phyloP scores from a whole-genome alignment of 1,284 basidiomycete species.

The Ustilago nuda region DNA sequence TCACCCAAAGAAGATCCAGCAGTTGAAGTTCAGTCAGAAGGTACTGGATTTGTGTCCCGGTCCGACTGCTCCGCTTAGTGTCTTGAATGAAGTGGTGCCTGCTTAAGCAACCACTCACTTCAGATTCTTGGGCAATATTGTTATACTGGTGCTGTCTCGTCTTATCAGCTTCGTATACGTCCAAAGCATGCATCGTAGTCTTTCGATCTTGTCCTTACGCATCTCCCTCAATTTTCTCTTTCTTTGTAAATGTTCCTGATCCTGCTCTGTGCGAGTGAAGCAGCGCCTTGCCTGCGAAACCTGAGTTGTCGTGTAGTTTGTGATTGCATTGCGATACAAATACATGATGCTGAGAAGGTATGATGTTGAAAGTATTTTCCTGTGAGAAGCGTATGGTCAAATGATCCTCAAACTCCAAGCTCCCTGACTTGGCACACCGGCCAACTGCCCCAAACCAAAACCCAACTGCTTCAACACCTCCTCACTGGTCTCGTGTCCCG shows the following conservation, averaged over 20 bases:
- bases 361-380: no score
- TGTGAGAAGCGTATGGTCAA: conserved; percentile 4
- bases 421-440: conserved; percentile 38
- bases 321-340: conserved; percentile 8
- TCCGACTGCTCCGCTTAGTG: not conserved
- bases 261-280: not conserved
- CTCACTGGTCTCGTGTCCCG: conserved; percentile 48
- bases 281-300: no score
- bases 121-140: no score
- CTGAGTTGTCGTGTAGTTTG: no score
- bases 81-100: conserved; percentile 27
- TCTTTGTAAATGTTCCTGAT: not conserved
- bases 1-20: conserved; percentile 53
- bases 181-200: no score
- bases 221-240: no score
- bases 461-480: conserved; percentile 56
- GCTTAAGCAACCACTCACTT: conserved; percentile 9
- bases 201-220: no score
- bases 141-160: no score
- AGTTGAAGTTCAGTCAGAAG: conserved; percentile 37
- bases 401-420: conserved; percentile 59
- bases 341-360: not conserved
- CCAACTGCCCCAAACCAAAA: conserved; percentile 50
- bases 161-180: no score
- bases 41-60: conserved; percentile 50